phyloP scores from a whole-genome alignment of 768 basidiomycete genomes.

The Sutorius australiensis region DNA sequence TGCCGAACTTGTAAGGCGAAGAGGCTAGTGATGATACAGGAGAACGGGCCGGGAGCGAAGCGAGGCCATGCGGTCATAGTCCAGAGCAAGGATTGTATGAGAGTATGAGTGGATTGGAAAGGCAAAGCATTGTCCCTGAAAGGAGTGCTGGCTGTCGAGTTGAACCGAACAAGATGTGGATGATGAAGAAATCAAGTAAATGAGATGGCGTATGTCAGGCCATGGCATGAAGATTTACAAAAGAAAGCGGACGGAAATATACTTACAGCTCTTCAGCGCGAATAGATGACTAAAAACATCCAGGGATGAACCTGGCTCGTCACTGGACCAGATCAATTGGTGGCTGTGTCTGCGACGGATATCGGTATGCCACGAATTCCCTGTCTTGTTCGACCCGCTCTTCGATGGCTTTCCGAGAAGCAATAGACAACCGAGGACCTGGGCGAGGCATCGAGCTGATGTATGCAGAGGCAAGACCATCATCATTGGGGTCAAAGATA shows the following conservation, averaged over 20 bases:
- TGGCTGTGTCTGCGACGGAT: conserved; percentile 70
- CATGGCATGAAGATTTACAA: conserved; percentile 19
- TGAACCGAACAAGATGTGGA: conserved; percentile 15
- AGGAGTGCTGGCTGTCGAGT: conserved; percentile 20
- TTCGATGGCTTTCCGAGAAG: conserved; percentile 68
- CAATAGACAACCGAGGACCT: conserved; percentile 55
- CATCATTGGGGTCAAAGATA: conserved; percentile 48
- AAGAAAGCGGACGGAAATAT: conserved; percentile 8
- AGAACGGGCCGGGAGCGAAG: conserved; percentile 8
- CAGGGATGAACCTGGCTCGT: conserved; percentile 4
- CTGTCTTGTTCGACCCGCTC: conserved; percentile 80
- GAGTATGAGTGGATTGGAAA: conserved; percentile 6
- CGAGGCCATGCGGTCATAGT: conserved; percentile 26
- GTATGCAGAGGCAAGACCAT: conserved; percentile 42
- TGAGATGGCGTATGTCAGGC: conserved; percentile 18
- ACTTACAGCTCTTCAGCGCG: conserved; percentile 5
- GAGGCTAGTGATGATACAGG: conserved; percentile 13
- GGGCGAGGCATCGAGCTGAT: conserved; percentile 48
- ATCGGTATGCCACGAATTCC: conserved; percentile 84
- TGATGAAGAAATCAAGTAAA: conserved; percentile 15
- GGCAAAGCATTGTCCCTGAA: conserved; percentile 25
- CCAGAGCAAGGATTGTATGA: conserved; percentile 23
- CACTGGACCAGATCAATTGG: conserved; percentile 58
- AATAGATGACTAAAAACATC: conserved; percentile 5
- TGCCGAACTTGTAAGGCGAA: conserved; percentile 9